Evolutionary conservation across 1,284 basidiomycete species (phyloP), one percentile per base, ranked within the genome.

Genomic region (Lignosus rhinocerotis): DNA sequence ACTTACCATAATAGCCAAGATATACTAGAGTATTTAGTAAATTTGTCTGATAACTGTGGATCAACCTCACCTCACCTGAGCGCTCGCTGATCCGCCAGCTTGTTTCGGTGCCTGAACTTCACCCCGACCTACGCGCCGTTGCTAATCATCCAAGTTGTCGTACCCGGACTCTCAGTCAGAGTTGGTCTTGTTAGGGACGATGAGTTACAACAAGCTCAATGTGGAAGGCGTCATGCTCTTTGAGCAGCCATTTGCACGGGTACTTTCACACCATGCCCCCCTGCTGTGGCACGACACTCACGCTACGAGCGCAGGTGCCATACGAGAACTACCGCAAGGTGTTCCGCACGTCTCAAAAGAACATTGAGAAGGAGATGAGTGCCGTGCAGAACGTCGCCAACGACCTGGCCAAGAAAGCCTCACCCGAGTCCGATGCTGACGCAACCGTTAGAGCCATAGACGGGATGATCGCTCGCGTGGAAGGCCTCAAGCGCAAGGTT

Each of bases 301-400:
- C 39, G 16, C 25, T 10, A 21, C n/a, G 36, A 30, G 14, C 30
- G 38, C 63, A 94, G 92, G 89, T 93, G 31, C 92, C 92, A 16
- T 90, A 88, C 71, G 93, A 95, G 76, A 89, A 89, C 63, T 90
- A 93, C 67, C 87, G 92, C 67, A 92, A 90, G 74, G 81, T 88
- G 33, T 93, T 94, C 69, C 85, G 92, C 52, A 83, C 87, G 19
- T 85, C 86, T 1, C 92, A 93, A 72, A 86, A 86, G 73, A 81
- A 86, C 62, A 84, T 93, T 51, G 93, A 95, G 73, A 85, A 88
- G 55, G 93, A 94, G 66, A 71, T 93, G 36, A 81, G 78, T 21
- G 77, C 80, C 21, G 76, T 89, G 17, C 87, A 88, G 67, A 76
- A 75, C 33, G 67, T 77, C 14, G 76, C 86, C 5, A 79, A 73